phyloP scores from a whole-genome alignment of 1,139 yeast genomes.

The Debaryomycetaceae sp. region DNA sequence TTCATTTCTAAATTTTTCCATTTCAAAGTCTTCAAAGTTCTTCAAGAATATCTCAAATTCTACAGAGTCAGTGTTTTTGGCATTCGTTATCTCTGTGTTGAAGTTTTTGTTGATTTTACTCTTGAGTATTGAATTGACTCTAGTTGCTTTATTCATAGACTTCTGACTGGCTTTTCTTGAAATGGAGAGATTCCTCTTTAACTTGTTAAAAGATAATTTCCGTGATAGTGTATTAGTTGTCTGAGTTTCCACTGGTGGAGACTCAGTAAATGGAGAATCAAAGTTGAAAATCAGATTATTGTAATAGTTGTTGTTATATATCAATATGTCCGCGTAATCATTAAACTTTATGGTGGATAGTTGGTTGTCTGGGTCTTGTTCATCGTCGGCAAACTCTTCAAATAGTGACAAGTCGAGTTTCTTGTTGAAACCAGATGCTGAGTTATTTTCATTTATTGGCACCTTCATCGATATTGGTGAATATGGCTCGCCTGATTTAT shows the following conservation, averaged over 20 bases:
- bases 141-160: neutral
- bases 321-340: conserved; percentile 13
- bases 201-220: conserved; percentile 3
- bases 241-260: neutral
- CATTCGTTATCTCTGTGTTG: conserved; percentile 16
- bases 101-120: conserved; percentile 19
- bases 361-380: neutral
- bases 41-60: conserved; percentile 17
- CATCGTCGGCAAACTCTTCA: neutral
- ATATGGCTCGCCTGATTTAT: conserved; percentile 5
- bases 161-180: conserved; percentile 1
- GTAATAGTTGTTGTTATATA: conserved; percentile 9
- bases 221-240: conserved; percentile 3
- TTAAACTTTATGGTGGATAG: conserved; percentile 11
- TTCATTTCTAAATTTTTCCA: conserved; percentile 15
- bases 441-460: conserved; percentile 6
- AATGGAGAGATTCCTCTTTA: conserved; percentile 5
- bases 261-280: neutral
- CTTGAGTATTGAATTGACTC: conserved; percentile 18
- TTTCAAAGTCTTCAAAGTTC: conserved; percentile 19
- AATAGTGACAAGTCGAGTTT: conserved; percentile 1
- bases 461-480: conserved; percentile 8
- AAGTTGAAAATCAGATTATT: neutral
- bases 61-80: conserved; percentile 13
- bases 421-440: neutral